These are phyloP conservation scores for Ophiocordyceps camponoti-floridani DNA, from an alignment of 2,329 filamentous ascomycete species.

Conservation along the genomic window DNA sequence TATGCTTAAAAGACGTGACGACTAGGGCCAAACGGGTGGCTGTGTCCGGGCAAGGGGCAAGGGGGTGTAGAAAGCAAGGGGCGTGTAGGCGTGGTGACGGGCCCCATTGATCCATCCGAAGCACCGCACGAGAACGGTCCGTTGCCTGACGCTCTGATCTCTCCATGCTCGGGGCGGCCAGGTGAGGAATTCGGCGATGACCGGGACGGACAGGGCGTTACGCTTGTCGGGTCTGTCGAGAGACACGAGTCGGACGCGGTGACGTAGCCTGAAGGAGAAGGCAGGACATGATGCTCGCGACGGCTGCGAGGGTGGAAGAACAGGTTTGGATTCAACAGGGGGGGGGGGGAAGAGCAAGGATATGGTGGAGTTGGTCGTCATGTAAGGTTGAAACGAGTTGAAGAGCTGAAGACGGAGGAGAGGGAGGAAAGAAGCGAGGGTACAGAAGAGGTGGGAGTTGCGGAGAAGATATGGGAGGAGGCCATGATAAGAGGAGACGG, in stretches of 20 bases:
- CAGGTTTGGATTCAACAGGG: too few species aligned
- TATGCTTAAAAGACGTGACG: too few species aligned
- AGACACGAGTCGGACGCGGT: constrained; percentile 23
- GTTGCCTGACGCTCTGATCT: constrained; percentile 12
- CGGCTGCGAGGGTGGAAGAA: too few species aligned
- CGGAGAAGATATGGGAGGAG: not conserved
- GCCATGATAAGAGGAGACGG: not conserved
- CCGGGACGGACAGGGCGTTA: constrained; percentile 36
- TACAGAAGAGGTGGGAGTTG: not conserved
- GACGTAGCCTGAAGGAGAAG: constrained; percentile 6
- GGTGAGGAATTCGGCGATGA: constrained; percentile 26
- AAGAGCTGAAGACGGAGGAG: too few species aligned
- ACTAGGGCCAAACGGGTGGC: too few species aligned
- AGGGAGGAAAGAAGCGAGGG: too few species aligned
- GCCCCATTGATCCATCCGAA: constrained; percentile 3
- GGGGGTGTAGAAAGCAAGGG: too few species aligned
- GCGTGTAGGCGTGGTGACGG: not conserved
- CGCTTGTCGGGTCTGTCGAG: constrained; percentile 37
- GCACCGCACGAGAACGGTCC: constrained; percentile 9
- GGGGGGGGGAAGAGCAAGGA: too few species aligned
- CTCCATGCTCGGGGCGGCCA: constrained; percentile 8
- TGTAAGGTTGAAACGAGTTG: too few species aligned
- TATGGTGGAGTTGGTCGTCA: too few species aligned
- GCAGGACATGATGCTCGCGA: constrained; percentile 3
- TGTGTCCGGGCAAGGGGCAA: too few species aligned